Evolutionary conservation across 2,329 filamentous ascomycete species (phyloP), one percentile per base, ranked within the genome.

Genomic region (Sporothrix dimorphospora): DNA sequence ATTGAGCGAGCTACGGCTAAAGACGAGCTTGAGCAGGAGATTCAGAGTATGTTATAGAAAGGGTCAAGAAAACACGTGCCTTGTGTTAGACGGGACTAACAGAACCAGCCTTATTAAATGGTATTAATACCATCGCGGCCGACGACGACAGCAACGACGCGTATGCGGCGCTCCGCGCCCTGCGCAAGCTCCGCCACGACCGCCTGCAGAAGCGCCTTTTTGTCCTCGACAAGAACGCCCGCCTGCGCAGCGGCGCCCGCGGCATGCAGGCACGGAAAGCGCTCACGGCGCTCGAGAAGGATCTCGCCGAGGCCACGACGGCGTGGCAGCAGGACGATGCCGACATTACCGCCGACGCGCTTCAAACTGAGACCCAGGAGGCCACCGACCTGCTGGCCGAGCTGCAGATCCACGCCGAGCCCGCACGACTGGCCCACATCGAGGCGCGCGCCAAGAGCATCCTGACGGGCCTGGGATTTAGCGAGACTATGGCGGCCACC

Each of bases 191-290:
- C 34, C 87, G 86, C 34, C 87, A 92, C 76, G 86, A 90, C 74
- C 85, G 89, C 27, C 82, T 92, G 49, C 85, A 88, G 75, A 86
- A 87, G 76, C 85, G 88, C 7, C 82, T 94, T 3, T 92, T 92
- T 71, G 85, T 90, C 24, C 86, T 90, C 0, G 90, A 93, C 77
- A 92, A 94, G 75, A 90, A 93, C 77, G 92, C 93, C 8, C 85
- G 89, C 55, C 81, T 94, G 53, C 85, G 92, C 69, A 95, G 92
- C 77, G 93, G 94, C 45, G 87, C 92, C 1, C 83, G 93, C 55
- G 94, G 94, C 0, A 82, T 92, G 78, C 87, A 91, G 73, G 93
- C 93, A 0, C 85, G 93, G n/a, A 95, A 96, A 77, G 88, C 90
- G 0, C 81, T 96, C 21, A 88, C 89, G 67, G 86, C 87, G 4